These are phyloP conservation scores for Sarcodon sp. DNA, from an alignment of 768 basidiomycete genomes.

Conservation along the genomic window DNA sequence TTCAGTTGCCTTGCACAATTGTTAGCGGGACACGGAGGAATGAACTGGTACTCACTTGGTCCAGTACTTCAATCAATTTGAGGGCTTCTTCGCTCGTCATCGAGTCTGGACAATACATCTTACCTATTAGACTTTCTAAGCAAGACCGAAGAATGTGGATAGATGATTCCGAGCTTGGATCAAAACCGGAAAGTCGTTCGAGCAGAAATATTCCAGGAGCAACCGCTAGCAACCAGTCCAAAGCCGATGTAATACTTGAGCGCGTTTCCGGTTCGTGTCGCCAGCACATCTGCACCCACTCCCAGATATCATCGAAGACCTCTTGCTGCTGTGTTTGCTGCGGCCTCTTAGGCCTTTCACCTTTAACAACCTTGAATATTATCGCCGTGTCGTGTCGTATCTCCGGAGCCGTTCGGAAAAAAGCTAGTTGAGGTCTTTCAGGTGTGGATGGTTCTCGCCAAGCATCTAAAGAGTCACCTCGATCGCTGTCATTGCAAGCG, in stretches of 20 bases:
- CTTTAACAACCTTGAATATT: neutral
- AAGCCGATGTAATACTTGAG: neutral
- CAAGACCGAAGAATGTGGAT: no score
- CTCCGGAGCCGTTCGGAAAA: neutral
- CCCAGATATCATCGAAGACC: neutral
- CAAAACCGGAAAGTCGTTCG: no score
- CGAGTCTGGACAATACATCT: no score
- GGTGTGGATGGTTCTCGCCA: no score
- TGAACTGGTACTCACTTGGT: no score
- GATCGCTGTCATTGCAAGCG: neutral
- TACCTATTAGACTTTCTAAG: no score
- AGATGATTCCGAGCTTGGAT: no score
- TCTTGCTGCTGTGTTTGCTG: neutral
- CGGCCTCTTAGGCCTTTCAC: neutral
- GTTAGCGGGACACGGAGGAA: no score
- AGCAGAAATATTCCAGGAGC: no score
- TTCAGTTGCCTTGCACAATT: no score
- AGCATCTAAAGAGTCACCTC: neutral
- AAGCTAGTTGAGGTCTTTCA: neutral
- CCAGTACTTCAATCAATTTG: no score
- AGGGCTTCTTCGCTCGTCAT: no score
- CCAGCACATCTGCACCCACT: neutral
- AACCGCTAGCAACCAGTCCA: neutral
- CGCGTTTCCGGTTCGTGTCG: neutral
- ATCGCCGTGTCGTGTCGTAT: neutral